Evolutionary conservation across 2,329 filamentous ascomycete species (phyloP), one percentile per base, ranked within the genome.

Genomic region (Pseudogymnoascus sp.): DNA sequence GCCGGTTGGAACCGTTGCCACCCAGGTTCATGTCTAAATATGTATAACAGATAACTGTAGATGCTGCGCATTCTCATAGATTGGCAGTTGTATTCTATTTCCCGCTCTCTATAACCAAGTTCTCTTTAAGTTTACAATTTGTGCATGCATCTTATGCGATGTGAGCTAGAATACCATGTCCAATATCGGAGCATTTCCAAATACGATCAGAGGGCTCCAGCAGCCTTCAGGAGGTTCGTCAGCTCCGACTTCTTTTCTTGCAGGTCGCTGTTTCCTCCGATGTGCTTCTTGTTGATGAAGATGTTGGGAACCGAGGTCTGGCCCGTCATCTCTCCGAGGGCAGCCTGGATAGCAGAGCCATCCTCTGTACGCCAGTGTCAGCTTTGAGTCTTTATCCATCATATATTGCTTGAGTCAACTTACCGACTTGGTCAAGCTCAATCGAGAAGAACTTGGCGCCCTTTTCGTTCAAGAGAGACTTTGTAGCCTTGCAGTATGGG

Each of bases 251-350:
- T 83, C 59, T 73, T 73, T 1, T 76, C 79, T 76, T 92, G 86
- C 65, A 95, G 74, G 68, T 94, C 92, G 21, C 90, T 95, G 83
- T 97, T 97, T 67, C 94, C 94, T 64, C 94, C 94, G 73, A 99
- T 95, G 76, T 96, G 92, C 79, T 95, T 78, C 77, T 91, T 77
- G 68, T 77, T 77, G 75, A 99, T 97, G 80, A 89, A 97, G 77
- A 96, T 88, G 79, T 97, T 97, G 69, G 94, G 94, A 5, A 99
- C 94, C 69, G 89, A 92, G 70, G 85, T 81, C 81, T 99, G 94
- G 73, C 82, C 80, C 61, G 85, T 90, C 69, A 97, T 82, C 65
- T 92, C 82, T 67, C 82, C 74, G 63, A 99, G 88, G 23, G 91
- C 90, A 65, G 84, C 79, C 79, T 99, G 94, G 70, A 99, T 83